Evolutionary conservation across 2,329 filamentous ascomycete genomes (phyloP).

Genomic region (Aspergillus arachidicola): DNA sequence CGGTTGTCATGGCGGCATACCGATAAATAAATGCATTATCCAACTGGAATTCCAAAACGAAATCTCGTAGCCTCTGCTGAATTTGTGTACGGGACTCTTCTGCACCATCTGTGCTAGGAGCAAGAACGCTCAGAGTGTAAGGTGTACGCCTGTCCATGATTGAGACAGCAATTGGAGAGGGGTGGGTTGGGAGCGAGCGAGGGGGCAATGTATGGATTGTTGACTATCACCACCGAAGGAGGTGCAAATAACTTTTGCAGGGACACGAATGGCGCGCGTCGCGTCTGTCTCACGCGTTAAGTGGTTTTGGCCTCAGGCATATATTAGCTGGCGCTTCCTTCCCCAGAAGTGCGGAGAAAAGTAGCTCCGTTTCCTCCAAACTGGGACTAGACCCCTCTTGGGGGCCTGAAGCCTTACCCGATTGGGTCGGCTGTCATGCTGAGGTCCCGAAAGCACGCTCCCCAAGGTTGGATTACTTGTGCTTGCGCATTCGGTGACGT

Average conservation of each 20-base stretch:
- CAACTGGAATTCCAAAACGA: conserved; percentile 89
- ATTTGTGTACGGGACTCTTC: conserved; percentile 72
- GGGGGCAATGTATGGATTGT: conserved; percentile 17
- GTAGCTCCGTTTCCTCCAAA: conserved; percentile 9
- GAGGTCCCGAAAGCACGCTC: conserved; percentile 19
- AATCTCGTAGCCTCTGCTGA: conserved; percentile 80
- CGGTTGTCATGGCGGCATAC: conserved; percentile 47
- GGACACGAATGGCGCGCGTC: conserved; percentile 36
- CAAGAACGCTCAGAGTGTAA: conserved; percentile 81
- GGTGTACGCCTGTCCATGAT: conserved; percentile 85
- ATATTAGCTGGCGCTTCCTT: too few relatives aligned
- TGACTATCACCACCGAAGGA: conserved; percentile 13
- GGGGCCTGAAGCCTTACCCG: conserved; percentile 27
- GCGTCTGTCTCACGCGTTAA: conserved; percentile 44
- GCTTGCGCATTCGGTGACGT: conserved; percentile 16
- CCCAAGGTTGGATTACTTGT: conserved; percentile 21
- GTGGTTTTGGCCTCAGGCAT: conserved; percentile 33
- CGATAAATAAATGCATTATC: conserved; percentile 95
- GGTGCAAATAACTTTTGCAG: conserved; percentile 31
- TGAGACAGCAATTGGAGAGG: conserved; percentile 23
- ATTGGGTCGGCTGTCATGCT: conserved; percentile 31
- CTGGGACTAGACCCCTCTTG: conserved; percentile 13
- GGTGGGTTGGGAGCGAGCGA: conserved; percentile 14
- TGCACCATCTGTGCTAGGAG: conserved; percentile 64
- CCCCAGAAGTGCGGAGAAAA: conserved; percentile 11